Conservation (phyloP, 148 eudicot genomes). For the Cornus florida region DNA sequence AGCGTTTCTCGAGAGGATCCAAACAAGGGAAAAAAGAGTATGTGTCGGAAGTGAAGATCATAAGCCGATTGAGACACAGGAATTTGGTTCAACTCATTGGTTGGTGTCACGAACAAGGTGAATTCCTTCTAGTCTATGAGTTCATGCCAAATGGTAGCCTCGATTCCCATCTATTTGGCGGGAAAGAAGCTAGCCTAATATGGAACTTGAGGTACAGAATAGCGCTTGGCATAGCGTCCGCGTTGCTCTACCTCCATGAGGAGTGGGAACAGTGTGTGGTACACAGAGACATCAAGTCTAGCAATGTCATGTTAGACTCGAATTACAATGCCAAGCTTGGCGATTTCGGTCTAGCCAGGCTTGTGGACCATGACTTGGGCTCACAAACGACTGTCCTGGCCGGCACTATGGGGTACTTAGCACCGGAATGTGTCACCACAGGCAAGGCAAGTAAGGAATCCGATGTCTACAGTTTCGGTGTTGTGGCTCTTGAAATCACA, state of each 20-base stretch:
- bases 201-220: slow-evolving; percentile 38
- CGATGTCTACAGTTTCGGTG: slow-evolving; percentile 27
- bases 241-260: slow-evolving; percentile 41
- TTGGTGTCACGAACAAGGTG: slow-evolving; percentile 43
- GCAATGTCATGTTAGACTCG: slow-evolving; percentile 25
- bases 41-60: slow-evolving; percentile 37
- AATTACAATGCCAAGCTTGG: slow-evolving; percentile 23
- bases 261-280: slow-evolving; percentile 49
- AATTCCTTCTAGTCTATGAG: slow-evolving; percentile 42
- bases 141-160: slow-evolving; percentile 48
- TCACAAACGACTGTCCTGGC: slow-evolving; percentile 27
- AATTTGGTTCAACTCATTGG: slow-evolving; percentile 47
- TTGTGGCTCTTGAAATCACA: slow-evolving; percentile 19
- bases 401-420: slow-evolving; percentile 26
- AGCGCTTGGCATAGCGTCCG: slow-evolving; percentile 37
- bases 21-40: slow-evolving; percentile 51
- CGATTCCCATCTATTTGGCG: slow-evolving; percentile 30
- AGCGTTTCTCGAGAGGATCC: slow-evolving; percentile 38
- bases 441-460: slow-evolving; percentile 29
- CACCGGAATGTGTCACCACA: slow-evolving; percentile 24
- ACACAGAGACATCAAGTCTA: slow-evolving; percentile 42
- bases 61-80: slow-evolving; percentile 39
- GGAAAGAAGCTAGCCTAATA: neutral
- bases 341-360: slow-evolving; percentile 24
- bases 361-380: slow-evolving; percentile 24